These are phyloP conservation scores for Eragrostis curvula DNA, from an alignment of 176 grass and related monocot species.

Conservation along the genomic window DNA sequence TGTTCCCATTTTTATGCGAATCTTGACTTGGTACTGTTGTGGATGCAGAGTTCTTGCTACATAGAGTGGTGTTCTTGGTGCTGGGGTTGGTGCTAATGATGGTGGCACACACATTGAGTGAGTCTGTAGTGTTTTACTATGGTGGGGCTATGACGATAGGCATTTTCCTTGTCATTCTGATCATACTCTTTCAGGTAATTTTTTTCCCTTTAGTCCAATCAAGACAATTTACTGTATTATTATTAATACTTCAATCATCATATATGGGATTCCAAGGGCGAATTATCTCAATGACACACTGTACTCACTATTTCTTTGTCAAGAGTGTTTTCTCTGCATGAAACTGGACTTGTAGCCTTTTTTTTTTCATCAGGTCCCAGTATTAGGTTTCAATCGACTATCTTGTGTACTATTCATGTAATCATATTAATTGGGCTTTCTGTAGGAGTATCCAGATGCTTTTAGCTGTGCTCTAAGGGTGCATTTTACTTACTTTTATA, in stretches of 20 bases:
- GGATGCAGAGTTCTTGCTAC: slow-evolving; percentile 71
- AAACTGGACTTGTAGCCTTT: not conserved
- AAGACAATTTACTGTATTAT: not conserved
- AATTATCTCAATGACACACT: not conserved
- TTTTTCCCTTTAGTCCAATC: not conserved
- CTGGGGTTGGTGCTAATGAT: slow-evolving; percentile 75
- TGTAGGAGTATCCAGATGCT: not conserved
- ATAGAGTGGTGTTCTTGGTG: slow-evolving; percentile 84
- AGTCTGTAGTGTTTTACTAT: slow-evolving; percentile 94
- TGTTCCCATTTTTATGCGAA: not conserved
- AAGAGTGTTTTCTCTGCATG: not conserved
- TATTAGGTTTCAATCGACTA: not conserved
- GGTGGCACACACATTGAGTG: slow-evolving; percentile 63
- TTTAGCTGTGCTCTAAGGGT: not conserved
- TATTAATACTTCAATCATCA: slow-evolving; percentile 5
- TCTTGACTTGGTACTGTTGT: slow-evolving; percentile 3
- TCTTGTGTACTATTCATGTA: not conserved
- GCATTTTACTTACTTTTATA: slow-evolving; percentile 19
- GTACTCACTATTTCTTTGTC: slow-evolving; percentile 3
- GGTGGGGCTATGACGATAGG: slow-evolving; percentile 90
- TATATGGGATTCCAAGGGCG: not conserved
- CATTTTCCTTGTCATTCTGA: slow-evolving; percentile 79
- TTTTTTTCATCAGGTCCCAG: not conserved
- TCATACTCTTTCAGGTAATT: slow-evolving; percentile 93
- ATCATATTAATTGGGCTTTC: slow-evolving; percentile 2